phyloP scores from a whole-genome alignment of 148 eudicot genomes.

The Cornus suecica region DNA sequence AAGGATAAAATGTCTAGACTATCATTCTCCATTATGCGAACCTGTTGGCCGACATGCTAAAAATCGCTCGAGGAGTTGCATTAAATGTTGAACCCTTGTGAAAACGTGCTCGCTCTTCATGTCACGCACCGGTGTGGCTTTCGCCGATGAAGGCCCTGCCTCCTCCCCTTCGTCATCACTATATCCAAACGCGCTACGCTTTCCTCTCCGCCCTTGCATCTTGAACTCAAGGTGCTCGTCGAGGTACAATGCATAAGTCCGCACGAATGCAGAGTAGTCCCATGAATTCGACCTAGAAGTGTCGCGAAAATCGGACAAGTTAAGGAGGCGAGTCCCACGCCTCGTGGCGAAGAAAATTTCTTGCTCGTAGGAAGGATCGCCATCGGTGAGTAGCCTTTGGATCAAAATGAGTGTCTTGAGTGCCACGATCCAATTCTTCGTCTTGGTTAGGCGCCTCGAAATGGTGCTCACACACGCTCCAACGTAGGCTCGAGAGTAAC shows the following conservation, averaged over 20 bases:
- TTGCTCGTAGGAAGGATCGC: slow-evolving; percentile 64
- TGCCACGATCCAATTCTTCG: slow-evolving; percentile 87
- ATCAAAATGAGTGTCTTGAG: slow-evolving; percentile 69
- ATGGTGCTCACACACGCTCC: slow-evolving; percentile 55
- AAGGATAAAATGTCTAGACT: too few species aligned
- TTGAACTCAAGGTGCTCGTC: slow-evolving; percentile 70
- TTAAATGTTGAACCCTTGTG: slow-evolving; percentile 47
- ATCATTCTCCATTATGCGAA: slow-evolving; percentile 11
- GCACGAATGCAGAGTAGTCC: slow-evolving; percentile 84
- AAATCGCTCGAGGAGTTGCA: slow-evolving; percentile 74
- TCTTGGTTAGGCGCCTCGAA: slow-evolving; percentile 67
- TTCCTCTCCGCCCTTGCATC: slow-evolving; percentile 53
- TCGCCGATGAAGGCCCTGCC: slow-evolving; percentile 8
- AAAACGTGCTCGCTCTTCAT: slow-evolving; percentile 39
- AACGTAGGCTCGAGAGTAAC: slow-evolving; percentile 53
- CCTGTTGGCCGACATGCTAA: slow-evolving; percentile 87
- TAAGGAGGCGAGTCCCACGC: slow-evolving; percentile 79
- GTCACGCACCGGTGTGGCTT: slow-evolving; percentile 33
- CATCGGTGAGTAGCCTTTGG: slow-evolving; percentile 67
- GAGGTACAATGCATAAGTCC: slow-evolving; percentile 62
- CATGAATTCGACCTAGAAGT: slow-evolving; percentile 45
- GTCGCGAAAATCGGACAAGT: slow-evolving; percentile 81
- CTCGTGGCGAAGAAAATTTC: slow-evolving; percentile 83
- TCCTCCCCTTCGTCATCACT: slow-evolving; percentile 25
- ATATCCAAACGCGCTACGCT: slow-evolving; percentile 9